These are phyloP conservation scores for Eucalyptus leucophloia DNA, from an alignment of 345 rosid species.

Conservation along the genomic window DNA sequence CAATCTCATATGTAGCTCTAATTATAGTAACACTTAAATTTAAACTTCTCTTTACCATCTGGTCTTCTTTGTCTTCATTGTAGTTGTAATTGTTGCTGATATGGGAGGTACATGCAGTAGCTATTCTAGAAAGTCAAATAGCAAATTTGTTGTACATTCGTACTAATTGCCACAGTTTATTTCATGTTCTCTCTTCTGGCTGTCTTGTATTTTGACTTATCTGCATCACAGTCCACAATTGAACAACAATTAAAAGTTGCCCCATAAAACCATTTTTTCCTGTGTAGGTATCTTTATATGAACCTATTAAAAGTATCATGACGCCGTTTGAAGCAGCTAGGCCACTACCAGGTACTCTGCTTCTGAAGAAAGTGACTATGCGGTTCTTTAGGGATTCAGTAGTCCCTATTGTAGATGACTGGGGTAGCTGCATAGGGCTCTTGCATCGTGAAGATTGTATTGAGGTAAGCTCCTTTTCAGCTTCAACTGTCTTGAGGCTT, in stretches of 20 bases:
- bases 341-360: conserved; percentile 38
- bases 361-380: conserved; percentile 39
- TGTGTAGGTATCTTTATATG: conserved; percentile 32
- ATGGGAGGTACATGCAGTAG: neutral
- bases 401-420: conserved; percentile 56
- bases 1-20: neutral
- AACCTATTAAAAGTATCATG: conserved; percentile 59
- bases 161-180: neutral
- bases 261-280: neutral
- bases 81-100: neutral
- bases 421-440: conserved; percentile 62
- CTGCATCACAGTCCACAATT: neutral
- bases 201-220: neutral
- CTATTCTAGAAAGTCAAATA: neutral
- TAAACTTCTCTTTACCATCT: neutral
- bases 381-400: conserved; percentile 48
- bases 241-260: neutral
- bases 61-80: neutral
- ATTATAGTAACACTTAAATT: neutral
- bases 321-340: conserved; percentile 36
- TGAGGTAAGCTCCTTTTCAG: conserved; percentile 20
- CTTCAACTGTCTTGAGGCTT: neutral
- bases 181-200: neutral
- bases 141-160: neutral
- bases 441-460: conserved; percentile 67